Evolutionary conservation across 1,139 yeast species (phyloP).

Genomic region (Arxiozyma slooffiae): DNA sequence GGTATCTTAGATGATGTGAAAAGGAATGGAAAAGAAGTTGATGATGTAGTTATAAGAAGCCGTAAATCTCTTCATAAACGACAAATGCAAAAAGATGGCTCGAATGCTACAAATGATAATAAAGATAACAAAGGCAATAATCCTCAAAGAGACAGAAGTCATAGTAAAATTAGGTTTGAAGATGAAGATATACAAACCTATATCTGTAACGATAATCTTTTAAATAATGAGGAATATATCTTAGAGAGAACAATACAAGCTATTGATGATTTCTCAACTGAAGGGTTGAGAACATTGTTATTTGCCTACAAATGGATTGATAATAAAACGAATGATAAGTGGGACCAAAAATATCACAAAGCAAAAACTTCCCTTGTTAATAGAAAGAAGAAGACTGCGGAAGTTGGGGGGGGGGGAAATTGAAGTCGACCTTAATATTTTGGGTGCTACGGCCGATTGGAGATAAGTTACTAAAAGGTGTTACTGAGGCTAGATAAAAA

Average conservation of each 20-base stretch:
- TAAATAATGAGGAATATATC: constrained; percentile 67
- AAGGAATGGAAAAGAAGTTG: constrained; percentile 46
- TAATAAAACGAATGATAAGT: constrained; percentile 46
- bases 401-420: constrained; percentile 71
- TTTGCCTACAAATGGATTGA: constrained; percentile 72
- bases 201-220: constrained; percentile 53
- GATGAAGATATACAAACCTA: constrained; percentile 16
- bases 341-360: constrained; percentile 57
- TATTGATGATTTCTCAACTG: constrained; percentile 87
- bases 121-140: constrained; percentile 10
- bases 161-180: neutral
- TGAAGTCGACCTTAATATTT: constrained; percentile 55
- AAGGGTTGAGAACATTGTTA: constrained; percentile 81
- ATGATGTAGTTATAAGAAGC: constrained; percentile 49
- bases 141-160: neutral
- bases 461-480: constrained; percentile 93
- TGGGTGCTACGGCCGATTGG: constrained; percentile 97
- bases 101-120: constrained; percentile 10
- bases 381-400: constrained; percentile 58
- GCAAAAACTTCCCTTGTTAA: constrained; percentile 72
- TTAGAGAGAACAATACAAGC: constrained; percentile 81
- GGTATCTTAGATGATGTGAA: constrained; percentile 41
- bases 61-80: constrained; percentile 56
- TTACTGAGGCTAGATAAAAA: constrained; percentile 78
- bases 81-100: constrained; percentile 47